Evolutionary conservation across 1,284 basidiomycete genomes (phyloP).

Genomic region (Cutaneotrichosporon sp.): DNA sequence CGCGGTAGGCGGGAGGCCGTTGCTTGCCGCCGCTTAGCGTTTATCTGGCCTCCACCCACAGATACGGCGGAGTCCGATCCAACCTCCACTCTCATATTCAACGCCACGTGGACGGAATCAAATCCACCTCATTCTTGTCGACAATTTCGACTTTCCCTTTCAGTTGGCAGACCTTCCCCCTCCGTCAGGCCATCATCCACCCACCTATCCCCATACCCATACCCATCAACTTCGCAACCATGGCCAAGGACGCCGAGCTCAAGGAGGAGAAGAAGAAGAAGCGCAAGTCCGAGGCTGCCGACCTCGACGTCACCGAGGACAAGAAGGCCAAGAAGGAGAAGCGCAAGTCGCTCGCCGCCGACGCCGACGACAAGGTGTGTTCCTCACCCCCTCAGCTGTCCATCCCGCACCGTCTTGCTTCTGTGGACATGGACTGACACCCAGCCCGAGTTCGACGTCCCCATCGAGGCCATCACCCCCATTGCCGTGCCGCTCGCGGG

Average conservation of each 20-base stretch:
- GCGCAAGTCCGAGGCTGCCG: conserved; percentile 53
- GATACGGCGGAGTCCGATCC: not conserved
- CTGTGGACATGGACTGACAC: not conserved
- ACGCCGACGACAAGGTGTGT: conserved; percentile 35
- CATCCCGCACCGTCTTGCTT: too few relatives aligned
- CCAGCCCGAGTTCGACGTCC: conserved; percentile 60
- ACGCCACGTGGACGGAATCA: not conserved
- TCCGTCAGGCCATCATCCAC: not conserved
- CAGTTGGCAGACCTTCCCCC: not conserved
- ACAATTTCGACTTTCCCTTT: conserved; percentile 7
- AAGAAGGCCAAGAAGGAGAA: conserved; percentile 57
- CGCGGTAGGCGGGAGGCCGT: too few relatives aligned
- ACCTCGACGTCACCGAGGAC: conserved; percentile 32
- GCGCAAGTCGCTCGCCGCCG: conserved; percentile 51
- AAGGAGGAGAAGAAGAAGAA: conserved; percentile 56
- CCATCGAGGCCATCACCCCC: conserved; percentile 79
- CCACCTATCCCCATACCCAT: too few relatives aligned
- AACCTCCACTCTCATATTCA: not conserved
- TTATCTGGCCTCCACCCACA: not conserved
- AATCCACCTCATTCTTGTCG: not conserved
- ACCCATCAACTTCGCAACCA: conserved; percentile 22
- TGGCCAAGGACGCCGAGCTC: conserved; percentile 52
- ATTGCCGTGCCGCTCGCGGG: conserved; percentile 87
- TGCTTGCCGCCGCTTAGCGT: conserved; percentile 5
- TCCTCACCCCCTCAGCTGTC: too few relatives aligned